phyloP scores from a whole-genome alignment of 1,139 yeast genomes.

The Suhomyces choctaworum region DNA sequence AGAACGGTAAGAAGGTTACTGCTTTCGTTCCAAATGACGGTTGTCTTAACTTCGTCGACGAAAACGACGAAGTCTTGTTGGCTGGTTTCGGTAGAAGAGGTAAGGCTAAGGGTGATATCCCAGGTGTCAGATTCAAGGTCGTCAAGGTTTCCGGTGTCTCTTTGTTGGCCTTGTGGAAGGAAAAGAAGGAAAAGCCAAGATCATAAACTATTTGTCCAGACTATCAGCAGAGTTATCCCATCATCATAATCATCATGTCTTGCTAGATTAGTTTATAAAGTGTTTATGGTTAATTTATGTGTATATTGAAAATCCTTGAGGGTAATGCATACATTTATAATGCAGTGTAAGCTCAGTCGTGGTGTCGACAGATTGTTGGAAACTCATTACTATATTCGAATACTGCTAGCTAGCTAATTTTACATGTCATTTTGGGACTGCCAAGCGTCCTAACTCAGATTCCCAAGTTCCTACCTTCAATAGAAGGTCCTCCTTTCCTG shows the following conservation, averaged over 20 bases:
- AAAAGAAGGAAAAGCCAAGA: conserved; percentile 99
- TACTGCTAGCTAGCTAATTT: neutral
- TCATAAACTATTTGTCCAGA: conserved; percentile 54
- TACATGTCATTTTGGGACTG: conserved; percentile 1
- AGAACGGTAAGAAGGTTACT: conserved; percentile 99
- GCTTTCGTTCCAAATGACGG: conserved; percentile 99
- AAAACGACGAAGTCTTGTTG: conserved; percentile 98
- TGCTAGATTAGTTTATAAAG: conserved; percentile 13
- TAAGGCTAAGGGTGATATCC: conserved; percentile 99
- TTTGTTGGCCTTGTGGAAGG: conserved; percentile 99
- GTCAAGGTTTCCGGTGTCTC: conserved; percentile 99
- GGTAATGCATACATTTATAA: conserved; percentile 22
- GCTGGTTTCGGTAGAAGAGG: conserved; percentile 99
- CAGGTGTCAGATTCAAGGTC: conserved; percentile 99
- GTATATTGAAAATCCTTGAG: conserved; percentile 23
- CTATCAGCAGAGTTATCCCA: conserved; percentile 12
- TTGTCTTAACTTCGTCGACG: conserved; percentile 99
- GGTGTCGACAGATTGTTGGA: too few species aligned
- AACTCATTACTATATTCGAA: too few species aligned
- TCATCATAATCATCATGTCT: conserved; percentile 13
- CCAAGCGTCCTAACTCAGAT: conserved; percentile 32
- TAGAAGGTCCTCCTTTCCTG: conserved; percentile 72
- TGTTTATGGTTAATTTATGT: conserved; percentile 18
- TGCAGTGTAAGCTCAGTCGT: conserved; percentile 8
- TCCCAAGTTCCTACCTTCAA: conserved; percentile 71